Evolutionary conservation across 2,329 filamentous ascomycete genomes (phyloP), one percentile per base, ranked within the genome.

Genomic region (Ophiocordyceps australis): DNA sequence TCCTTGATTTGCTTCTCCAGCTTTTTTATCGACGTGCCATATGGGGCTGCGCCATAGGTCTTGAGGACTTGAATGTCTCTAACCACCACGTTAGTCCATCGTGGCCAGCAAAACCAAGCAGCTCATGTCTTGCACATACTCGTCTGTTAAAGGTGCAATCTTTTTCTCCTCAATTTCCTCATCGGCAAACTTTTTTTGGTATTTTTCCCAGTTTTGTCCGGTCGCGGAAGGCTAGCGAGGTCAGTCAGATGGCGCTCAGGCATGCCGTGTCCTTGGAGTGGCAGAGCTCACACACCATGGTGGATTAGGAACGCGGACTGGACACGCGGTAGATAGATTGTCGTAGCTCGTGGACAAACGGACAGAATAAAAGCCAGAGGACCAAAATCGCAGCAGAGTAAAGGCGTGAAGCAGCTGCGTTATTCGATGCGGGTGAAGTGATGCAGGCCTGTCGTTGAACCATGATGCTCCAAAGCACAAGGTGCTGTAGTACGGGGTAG

Each of bases 1-100:
- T 98, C 89, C 55, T 95, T 98, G 65, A 98, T 95, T 58, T 94
- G 80, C 55, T 95, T 92, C 59, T 98, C 89, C 35, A 98, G 77
- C 59, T 89, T 91, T 69, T 93, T 94, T 47, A 98, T 62, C 32
- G 82, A 77, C 24, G 81, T 76, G 38, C 82, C 86, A 46, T 98
- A 98, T 17, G 89, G 89, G 30, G 89, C 89, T 19, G 86, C 85
- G 43, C 91, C 91, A 55, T 98, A 98, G 34, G 89, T 98, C 64
- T 95, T 98, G 42, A 98, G 72, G 38, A 98, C 89, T 61, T 94
- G 85, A 45, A 98, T 98, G 62, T 98, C 89, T 63, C 86, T 95
- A 35, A 34, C 37, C 32, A 20, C 14, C 17, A 17, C 29, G 47
- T 36, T 50, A 45, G 33, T 28, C 24, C 11, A 6, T 9, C 17